Percentiles rank a stretch among this genome's conserved stretches.
Conservation (phyloP, 1,284 basidiomycete genomes). For the Cryptococcus neoformans region DNA sequence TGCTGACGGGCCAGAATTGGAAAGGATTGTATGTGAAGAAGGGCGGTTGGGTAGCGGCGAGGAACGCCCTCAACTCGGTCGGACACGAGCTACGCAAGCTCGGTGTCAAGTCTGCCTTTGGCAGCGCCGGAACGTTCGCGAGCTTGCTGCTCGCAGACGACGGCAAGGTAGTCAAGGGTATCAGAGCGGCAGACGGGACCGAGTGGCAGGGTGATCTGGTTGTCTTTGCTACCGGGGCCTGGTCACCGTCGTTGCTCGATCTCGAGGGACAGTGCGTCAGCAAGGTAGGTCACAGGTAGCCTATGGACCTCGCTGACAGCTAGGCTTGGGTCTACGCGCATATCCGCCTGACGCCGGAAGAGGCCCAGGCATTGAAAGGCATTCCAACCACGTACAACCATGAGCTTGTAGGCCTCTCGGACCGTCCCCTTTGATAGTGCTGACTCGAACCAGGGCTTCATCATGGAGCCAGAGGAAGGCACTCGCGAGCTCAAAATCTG, state of each 20-base stretch:
- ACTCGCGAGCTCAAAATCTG: conserved; percentile 26
- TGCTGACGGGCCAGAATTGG: conserved; percentile 25
- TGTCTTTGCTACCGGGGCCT: conserved; percentile 46
- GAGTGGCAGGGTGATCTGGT: conserved; percentile 34
- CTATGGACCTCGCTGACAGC: too few relatives aligned
- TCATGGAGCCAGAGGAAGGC: conserved; percentile 31
- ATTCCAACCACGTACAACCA: conserved; percentile 36
- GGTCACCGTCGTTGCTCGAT: conserved; percentile 42
- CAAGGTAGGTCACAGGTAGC: conserved; percentile 17
- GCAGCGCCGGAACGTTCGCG: conserved; percentile 35
- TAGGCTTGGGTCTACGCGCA: conserved; percentile 46
- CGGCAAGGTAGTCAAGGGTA: conserved; percentile 27
- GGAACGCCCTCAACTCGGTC: conserved; percentile 36
- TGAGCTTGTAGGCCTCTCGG: conserved; percentile 7
- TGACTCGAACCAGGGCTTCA: conserved; percentile 16
- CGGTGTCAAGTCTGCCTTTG: conserved; percentile 39
- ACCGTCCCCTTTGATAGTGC: background rate
- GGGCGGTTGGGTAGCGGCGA: conserved; percentile 46
- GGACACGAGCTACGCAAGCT: conserved; percentile 28
- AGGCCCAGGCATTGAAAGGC: conserved; percentile 25
- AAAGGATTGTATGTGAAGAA: conserved; percentile 27
- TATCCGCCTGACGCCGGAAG: conserved; percentile 38
- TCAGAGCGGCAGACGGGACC: conserved; percentile 35
- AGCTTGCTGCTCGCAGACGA: conserved; percentile 19
- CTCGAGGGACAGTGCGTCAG: conserved; percentile 42